phyloP scores from a whole-genome alignment of 164 flowering plant genomes.

The Liquidambar formosana region DNA sequence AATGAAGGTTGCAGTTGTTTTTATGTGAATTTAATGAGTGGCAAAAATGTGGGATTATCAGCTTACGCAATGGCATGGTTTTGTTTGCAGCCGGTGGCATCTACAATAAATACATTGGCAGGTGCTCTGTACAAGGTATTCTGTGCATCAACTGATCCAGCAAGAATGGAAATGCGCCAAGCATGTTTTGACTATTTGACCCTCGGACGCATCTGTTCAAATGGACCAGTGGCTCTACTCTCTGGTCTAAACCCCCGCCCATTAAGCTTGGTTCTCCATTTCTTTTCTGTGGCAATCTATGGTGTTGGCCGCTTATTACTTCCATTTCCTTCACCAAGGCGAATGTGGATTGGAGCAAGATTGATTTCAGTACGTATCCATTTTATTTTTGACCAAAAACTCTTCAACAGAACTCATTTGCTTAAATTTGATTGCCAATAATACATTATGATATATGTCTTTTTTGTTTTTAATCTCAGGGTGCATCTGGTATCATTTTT shows the following conservation, averaged over 20 bases:
- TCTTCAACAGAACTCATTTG: not conserved
- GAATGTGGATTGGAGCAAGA: too few species aligned
- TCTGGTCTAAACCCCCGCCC: too few species aligned
- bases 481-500: conserved; percentile 13
- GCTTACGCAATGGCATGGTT: conserved; percentile 8
- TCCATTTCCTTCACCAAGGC: too few species aligned
- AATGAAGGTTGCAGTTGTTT: conserved; percentile 11
- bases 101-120: too few species aligned
- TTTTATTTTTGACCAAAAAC: not conserved
- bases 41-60: not conserved
- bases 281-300: conserved; percentile 15
- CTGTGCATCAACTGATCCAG: conserved; percentile 45
- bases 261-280: conserved; percentile 14
- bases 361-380: too few species aligned
- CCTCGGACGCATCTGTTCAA: too few species aligned
- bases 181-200: conserved; percentile 60
- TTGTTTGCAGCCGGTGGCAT: not conserved
- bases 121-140: too few species aligned
- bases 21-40: too few species aligned
- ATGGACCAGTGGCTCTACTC: too few species aligned
- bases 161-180: conserved; percentile 56
- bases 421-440: too few species aligned
- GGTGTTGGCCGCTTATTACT: conserved; percentile 15
- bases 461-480: not conserved
- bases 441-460: conserved; percentile 10